Conservation (phyloP, 345 rosid species). For the Murraya koenigii region DNA sequence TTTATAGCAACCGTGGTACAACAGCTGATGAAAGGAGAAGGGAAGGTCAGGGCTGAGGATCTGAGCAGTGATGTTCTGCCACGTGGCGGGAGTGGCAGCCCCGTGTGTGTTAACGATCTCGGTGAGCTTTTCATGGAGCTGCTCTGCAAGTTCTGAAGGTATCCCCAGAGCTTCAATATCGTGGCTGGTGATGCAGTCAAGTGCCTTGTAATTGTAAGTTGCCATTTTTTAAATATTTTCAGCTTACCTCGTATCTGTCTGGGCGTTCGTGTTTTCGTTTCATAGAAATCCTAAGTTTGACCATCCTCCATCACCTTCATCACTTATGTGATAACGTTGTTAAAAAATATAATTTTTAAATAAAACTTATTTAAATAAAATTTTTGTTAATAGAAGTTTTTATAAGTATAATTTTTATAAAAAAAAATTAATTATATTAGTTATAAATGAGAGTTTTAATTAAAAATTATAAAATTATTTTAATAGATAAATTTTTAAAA, state of each 20-base stretch:
- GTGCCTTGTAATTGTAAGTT: slow-evolving; percentile 40
- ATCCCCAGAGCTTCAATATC: slow-evolving; percentile 72
- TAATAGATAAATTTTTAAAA: no score
- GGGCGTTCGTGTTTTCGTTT: not conserved
- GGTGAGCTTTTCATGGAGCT: slow-evolving; percentile 39
- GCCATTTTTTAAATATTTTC: slow-evolving; percentile 28
- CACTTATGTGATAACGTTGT: no score
- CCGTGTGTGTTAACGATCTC: slow-evolving; percentile 39
- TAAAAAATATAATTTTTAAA: no score
- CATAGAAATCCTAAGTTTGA: not conserved
- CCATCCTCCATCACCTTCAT: no score
- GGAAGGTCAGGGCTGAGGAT: slow-evolving; percentile 72
- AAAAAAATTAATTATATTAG: no score
- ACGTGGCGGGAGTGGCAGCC: slow-evolving; percentile 43
- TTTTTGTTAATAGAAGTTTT: no score
- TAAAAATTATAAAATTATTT: no score
- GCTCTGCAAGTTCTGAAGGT: slow-evolving; percentile 29
- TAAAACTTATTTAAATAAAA: no score
- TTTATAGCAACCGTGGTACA: slow-evolving; percentile 80
- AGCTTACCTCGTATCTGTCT: not conserved
- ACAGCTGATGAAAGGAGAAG: slow-evolving; percentile 79
- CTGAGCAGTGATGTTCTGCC: slow-evolving; percentile 52
- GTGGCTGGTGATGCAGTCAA: slow-evolving; percentile 41
- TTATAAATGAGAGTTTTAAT: no score
- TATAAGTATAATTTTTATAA: no score